A percentile compares a stretch with the other conserved stretches of the same genome.
Conservation (phyloP, 140 eudicot genomes). For the Stevia rebaudiana region DNA sequence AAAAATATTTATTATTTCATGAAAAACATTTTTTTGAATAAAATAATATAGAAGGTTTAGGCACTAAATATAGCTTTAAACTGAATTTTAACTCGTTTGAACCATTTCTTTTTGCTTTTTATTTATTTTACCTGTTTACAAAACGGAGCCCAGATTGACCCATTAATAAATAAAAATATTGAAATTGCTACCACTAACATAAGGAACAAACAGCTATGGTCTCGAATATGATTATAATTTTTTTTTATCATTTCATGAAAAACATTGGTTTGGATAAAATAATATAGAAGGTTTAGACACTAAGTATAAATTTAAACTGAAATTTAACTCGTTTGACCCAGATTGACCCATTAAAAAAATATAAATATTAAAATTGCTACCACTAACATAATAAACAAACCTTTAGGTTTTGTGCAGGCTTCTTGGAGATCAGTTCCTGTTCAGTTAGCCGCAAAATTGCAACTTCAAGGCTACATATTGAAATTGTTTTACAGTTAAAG, state of each 20-base stretch:
- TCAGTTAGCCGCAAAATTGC: constrained; percentile 78
- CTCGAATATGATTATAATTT: too few species aligned
- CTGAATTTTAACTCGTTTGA: background rate
- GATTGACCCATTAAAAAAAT: background rate
- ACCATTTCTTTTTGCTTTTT: background rate
- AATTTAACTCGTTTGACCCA: too few species aligned
- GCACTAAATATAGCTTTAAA: too few species aligned
- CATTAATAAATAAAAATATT: background rate
- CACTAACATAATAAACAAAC: constrained; percentile 26
- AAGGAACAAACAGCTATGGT: too few species aligned
- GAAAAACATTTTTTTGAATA: background rate
- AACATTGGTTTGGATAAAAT: too few species aligned
- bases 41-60: background rate
- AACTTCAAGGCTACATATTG: constrained; percentile 62
- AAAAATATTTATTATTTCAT: too few species aligned
- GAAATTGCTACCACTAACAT: too few species aligned
- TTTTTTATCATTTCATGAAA: too few species aligned
- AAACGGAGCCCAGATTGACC: background rate
- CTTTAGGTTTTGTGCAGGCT: constrained; percentile 86
- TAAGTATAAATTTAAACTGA: too few species aligned
- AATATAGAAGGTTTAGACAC: too few species aligned
- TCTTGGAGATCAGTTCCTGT: constrained; percentile 70
- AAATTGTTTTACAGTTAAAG: constrained; percentile 11
- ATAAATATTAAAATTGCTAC: background rate
- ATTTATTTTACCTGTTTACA: background rate